Percentiles rank a stretch among this genome's conserved stretches.
These are phyloP conservation scores for Omphalotus guepiniiformis DNA, from an alignment of 768 basidiomycete genomes.

Conservation along the genomic window DNA sequence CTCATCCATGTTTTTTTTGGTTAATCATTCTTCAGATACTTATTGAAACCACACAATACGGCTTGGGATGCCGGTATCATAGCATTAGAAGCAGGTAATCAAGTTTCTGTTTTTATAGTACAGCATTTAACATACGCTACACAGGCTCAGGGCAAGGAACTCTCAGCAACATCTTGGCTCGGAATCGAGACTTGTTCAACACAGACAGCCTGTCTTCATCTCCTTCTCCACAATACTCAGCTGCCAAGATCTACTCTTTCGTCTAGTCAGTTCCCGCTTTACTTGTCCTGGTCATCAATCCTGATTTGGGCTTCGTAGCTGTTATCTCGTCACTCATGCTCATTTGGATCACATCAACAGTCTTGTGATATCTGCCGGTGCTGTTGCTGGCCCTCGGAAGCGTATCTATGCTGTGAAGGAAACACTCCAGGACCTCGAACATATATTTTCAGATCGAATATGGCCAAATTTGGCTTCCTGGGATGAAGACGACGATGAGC, in stretches of 20 bases:
- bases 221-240: conserved; percentile 30
- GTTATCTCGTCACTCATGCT: conserved; percentile 82
- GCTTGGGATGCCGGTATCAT: conserved; percentile 81
- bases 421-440: conserved; percentile 65
- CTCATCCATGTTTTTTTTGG: conserved; percentile 9
- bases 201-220: conserved; percentile 20
- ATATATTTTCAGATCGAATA: conserved; percentile 69
- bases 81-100: conserved; percentile 85
- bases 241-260: conserved; percentile 51
- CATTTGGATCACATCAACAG: conserved; percentile 90
- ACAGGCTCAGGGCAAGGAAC: conserved; percentile 86
- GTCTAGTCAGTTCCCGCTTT: conserved; percentile 34
- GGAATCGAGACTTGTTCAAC: conserved; percentile 53
- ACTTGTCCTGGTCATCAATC: not conserved
- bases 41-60: conserved; percentile 65
- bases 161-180: conserved; percentile 53
- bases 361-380: conserved; percentile 80
- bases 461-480: conserved; percentile 87
- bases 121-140: not conserved
- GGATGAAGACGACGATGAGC: conserved; percentile 55
- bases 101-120: conserved; percentile 21
- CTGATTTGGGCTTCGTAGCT: conserved; percentile 37
- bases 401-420: conserved; percentile 57
- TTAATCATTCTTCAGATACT: conserved; percentile 64
- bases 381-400: conserved; percentile 57